A percentile compares a stretch with the other conserved stretches of the same genome.
These are phyloP conservation scores for Myrica gale DNA, from an alignment of 306 rosid species.

Conservation along the genomic window DNA sequence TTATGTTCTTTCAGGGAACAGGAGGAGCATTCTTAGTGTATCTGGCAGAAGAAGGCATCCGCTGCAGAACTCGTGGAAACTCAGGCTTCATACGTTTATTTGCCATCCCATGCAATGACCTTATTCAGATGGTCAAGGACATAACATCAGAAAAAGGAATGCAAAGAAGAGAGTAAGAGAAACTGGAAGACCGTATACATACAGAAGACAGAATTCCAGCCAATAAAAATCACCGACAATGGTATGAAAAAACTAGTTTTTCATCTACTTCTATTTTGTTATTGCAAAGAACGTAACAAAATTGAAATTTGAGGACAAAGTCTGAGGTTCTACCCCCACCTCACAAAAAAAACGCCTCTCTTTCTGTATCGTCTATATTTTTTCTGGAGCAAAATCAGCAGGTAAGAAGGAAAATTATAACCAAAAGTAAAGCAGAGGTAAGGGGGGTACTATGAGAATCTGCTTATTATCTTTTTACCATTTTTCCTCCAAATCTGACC, in stretches of 20 bases:
- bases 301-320: background rate
- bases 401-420: background rate
- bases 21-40: slow-evolving; percentile 82
- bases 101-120: slow-evolving; percentile 61
- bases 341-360: no score
- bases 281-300: background rate
- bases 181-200: background rate
- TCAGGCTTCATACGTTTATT: slow-evolving; percentile 85
- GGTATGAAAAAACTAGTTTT: background rate
- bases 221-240: background rate
- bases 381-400: background rate
- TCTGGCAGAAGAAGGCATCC: slow-evolving; percentile 71
- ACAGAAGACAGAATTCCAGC: background rate
- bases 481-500: background rate
- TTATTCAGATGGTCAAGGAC: slow-evolving; percentile 27
- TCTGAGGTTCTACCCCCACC: background rate
- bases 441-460: background rate
- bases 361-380: background rate
- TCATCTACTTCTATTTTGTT: background rate
- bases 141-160: slow-evolving; percentile 11
- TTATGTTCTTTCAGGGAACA: slow-evolving; percentile 58
- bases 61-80: slow-evolving; percentile 63
- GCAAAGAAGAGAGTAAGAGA: background rate
- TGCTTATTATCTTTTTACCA: background rate
- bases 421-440: background rate